Percentiles rank a stretch among this genome's conserved stretches.
Conservation (phyloP, 2,329 filamentous ascomycete genomes). For the Xylariaceae sp. region DNA sequence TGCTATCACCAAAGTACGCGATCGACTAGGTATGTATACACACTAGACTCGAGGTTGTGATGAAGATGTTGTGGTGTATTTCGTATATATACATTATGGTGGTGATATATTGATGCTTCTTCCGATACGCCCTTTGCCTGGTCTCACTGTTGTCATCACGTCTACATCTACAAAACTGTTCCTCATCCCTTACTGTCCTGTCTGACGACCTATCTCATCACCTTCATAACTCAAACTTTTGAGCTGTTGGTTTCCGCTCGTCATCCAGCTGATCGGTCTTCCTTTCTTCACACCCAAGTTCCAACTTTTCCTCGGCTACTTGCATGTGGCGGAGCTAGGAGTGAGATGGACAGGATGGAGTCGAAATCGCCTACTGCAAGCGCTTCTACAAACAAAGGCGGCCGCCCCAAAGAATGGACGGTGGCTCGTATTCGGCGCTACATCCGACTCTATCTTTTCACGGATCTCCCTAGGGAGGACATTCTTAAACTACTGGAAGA, state of each 20-base stretch:
- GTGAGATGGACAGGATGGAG: conserved; percentile 21
- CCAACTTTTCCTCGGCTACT: not conserved
- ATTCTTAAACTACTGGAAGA: conserved; percentile 46
- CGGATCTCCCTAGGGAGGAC: conserved; percentile 44
- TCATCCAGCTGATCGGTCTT: conserved; percentile 1
- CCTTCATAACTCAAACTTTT: conserved; percentile 9
- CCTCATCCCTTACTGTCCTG: conserved; percentile 7
- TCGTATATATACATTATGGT: not conserved
- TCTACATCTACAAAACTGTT: conserved; percentile 18
- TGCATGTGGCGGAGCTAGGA: conserved; percentile 2
- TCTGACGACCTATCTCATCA: conserved; percentile 13
- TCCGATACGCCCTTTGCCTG: not conserved
- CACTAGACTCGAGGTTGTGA: not conserved
- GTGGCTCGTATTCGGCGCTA: conserved; percentile 48
- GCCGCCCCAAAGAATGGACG: conserved; percentile 54
- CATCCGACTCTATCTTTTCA: conserved; percentile 53
- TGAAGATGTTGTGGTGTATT: not conserved
- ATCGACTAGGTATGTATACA: not conserved
- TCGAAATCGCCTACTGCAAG: conserved; percentile 28
- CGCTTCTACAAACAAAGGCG: conserved; percentile 33
- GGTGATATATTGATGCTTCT: not conserved
- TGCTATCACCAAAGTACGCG: not conserved
- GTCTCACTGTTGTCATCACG: not conserved
- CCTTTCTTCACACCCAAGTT: conserved; percentile 2
- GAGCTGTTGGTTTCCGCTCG: conserved; percentile 3